Evolutionary conservation across 176 grass and related monocot species (phyloP).

Genomic region (Aegilops tauschii): DNA sequence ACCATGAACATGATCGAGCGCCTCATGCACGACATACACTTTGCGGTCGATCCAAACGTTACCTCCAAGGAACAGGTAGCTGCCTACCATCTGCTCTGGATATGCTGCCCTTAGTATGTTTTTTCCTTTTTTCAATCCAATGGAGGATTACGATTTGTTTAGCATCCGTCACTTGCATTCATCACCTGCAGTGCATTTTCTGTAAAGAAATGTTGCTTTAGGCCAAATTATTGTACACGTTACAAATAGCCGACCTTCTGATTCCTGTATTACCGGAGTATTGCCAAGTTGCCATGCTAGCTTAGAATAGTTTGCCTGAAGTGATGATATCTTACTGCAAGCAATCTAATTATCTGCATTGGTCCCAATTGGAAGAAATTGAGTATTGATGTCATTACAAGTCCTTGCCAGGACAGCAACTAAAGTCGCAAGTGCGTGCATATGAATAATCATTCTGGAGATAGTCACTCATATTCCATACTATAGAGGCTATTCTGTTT

Average conservation of each 20-base stretch:
- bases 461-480: not conserved
- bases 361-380: constrained; percentile 54
- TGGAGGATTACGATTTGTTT: not conserved
- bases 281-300: too few relatives aligned
- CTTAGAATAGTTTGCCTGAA: constrained; percentile 51
- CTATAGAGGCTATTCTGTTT: not conserved
- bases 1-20: constrained; percentile 95
- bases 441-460: not conserved
- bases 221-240: not conserved
- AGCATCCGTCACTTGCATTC: not conserved
- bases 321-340: constrained; percentile 45
- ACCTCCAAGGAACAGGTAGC: constrained; percentile 25
- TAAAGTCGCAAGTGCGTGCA: not conserved
- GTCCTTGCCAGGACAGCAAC: too few relatives aligned
- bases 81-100: not conserved
- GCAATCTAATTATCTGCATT: constrained; percentile 48
- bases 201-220: not conserved
- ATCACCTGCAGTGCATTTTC: not conserved
- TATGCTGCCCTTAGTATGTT: not conserved
- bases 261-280: not conserved
- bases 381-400: not conserved
- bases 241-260: not conserved
- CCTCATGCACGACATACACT: constrained; percentile 92
- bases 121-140: not conserved
- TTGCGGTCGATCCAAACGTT: constrained; percentile 29